A percentile compares a stretch with the other conserved stretches of the same genome.
These are phyloP conservation scores for Calonectria naviculata DNA, from an alignment of 2,329 filamentous ascomycete species.

Conservation along the genomic window DNA sequence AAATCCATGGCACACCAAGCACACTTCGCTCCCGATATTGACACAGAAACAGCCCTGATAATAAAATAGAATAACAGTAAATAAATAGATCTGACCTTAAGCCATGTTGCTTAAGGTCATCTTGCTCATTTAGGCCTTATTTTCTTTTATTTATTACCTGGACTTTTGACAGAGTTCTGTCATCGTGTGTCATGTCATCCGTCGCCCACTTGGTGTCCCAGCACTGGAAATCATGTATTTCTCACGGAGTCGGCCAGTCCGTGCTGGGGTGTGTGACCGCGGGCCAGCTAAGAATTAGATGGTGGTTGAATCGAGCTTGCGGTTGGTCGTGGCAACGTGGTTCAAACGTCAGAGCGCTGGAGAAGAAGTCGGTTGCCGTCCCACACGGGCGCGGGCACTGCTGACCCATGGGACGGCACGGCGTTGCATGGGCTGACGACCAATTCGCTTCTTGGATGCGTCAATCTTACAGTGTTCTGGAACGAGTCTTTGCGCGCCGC, in stretches of 20 bases:
- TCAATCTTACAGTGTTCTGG: slow-evolving; percentile 1
- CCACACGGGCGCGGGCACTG: not conserved
- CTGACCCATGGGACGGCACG: not conserved
- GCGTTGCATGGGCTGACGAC: slow-evolving; percentile 6
- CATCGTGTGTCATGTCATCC: too few relatives aligned
- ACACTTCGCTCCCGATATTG: too few relatives aligned
- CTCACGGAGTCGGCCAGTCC: slow-evolving; percentile 2
- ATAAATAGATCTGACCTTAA: too few relatives aligned
- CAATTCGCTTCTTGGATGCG: not conserved
- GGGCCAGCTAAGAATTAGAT: not conserved
- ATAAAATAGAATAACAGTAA: too few relatives aligned
- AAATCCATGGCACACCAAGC: too few relatives aligned
- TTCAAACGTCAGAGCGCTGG: not conserved
- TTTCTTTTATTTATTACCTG: too few relatives aligned
- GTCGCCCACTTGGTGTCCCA: too few relatives aligned
- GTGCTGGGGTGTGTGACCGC: not conserved
- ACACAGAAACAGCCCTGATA: too few relatives aligned
- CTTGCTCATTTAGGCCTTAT: too few relatives aligned
- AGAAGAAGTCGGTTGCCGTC: slow-evolving; percentile 3
- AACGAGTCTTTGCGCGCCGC: not conserved
- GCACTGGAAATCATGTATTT: not conserved
- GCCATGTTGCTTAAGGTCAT: too few relatives aligned
- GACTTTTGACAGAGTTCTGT: too few relatives aligned
- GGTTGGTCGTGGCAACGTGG: slow-evolving; percentile 1
- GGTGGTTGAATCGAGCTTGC: not conserved